Evolutionary conservation across 1,139 yeast species (phyloP).

Genomic region (Saccharomyces uvarum): DNA sequence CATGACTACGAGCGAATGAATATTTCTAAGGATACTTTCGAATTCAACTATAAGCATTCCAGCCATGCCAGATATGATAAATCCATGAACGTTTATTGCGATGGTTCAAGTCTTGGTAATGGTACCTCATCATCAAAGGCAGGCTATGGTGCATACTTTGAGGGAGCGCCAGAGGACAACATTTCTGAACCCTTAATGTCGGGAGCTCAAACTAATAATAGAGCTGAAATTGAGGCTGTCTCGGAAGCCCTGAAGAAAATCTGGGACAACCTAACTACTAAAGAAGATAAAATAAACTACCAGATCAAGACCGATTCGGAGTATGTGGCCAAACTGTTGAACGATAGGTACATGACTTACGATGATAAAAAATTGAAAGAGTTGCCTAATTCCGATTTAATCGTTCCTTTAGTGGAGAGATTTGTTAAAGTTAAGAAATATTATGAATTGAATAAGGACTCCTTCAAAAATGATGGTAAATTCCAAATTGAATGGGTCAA

Average conservation of each 20-base stretch:
- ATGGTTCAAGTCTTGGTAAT: slow-evolving; percentile 61
- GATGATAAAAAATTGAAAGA: slow-evolving; percentile 27
- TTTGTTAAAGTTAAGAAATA: slow-evolving; percentile 27
- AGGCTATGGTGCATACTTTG: slow-evolving; percentile 73
- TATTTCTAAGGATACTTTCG: slow-evolving; percentile 12
- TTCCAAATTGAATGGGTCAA: slow-evolving; percentile 52
- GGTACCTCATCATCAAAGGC: slow-evolving; percentile 42
- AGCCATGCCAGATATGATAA: slow-evolving; percentile 6
- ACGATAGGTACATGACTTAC: slow-evolving; percentile 42
- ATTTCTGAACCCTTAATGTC: slow-evolving; percentile 42
- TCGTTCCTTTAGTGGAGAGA: slow-evolving; percentile 21
- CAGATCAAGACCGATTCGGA: slow-evolving; percentile 50
- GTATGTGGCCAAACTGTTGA: slow-evolving; percentile 44
- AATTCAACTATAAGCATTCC: slow-evolving; percentile 7
- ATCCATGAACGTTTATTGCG: slow-evolving; percentile 44
- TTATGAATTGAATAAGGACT: slow-evolving; percentile 24
- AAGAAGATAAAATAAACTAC: slow-evolving; percentile 31
- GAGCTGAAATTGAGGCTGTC: slow-evolving; percentile 72
- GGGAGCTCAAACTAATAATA: slow-evolving; percentile 61
- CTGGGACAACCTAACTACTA: slow-evolving; percentile 30
- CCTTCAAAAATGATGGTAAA: slow-evolving; percentile 21
- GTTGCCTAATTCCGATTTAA: slow-evolving; percentile 26
- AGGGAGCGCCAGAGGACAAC: slow-evolving; percentile 47
- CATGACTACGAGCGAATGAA: slow-evolving; percentile 21
- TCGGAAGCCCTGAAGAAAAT: slow-evolving; percentile 45